Evolutionary conservation across 2,329 filamentous ascomycete genomes (phyloP).

Genomic region (Nothopassalora personata): DNA sequence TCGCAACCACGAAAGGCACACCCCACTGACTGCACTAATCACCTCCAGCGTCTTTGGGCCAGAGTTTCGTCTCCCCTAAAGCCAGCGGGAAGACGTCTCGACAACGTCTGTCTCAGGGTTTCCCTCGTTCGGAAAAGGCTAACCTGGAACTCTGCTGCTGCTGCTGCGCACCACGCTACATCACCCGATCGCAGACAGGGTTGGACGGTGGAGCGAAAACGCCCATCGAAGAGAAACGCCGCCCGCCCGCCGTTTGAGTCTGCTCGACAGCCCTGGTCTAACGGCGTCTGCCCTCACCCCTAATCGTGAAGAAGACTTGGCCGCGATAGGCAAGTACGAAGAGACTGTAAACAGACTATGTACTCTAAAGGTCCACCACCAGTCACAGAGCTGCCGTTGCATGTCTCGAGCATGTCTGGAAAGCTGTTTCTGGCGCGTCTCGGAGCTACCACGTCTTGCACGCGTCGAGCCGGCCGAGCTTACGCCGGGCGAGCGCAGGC

Average conservation of each 20-base stretch:
- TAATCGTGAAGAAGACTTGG: background rate
- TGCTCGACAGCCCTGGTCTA: background rate
- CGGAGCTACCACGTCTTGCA: background rate
- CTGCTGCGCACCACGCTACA: background rate
- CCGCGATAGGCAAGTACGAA: background rate
- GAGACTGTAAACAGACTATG: background rate
- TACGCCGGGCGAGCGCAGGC: background rate
- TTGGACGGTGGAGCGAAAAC: background rate
- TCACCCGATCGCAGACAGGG: conserved; percentile 4
- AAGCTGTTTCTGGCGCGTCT: background rate
- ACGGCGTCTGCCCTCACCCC: background rate
- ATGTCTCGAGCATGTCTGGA: background rate
- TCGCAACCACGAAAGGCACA: background rate
- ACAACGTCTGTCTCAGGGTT: background rate
- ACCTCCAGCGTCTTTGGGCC: background rate
- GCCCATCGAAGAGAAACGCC: background rate
- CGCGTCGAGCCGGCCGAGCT: background rate
- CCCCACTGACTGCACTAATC: background rate
- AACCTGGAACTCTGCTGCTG: background rate
- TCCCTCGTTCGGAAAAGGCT: conserved; percentile 5
- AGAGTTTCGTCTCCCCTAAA: background rate
- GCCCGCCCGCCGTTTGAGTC: background rate
- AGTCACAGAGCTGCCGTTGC: background rate
- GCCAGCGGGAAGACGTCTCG: background rate
- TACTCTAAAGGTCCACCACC: background rate